Evolutionary conservation across 2,329 filamentous ascomycete species (phyloP).

Genomic region (Hypoxylon sp.): DNA sequence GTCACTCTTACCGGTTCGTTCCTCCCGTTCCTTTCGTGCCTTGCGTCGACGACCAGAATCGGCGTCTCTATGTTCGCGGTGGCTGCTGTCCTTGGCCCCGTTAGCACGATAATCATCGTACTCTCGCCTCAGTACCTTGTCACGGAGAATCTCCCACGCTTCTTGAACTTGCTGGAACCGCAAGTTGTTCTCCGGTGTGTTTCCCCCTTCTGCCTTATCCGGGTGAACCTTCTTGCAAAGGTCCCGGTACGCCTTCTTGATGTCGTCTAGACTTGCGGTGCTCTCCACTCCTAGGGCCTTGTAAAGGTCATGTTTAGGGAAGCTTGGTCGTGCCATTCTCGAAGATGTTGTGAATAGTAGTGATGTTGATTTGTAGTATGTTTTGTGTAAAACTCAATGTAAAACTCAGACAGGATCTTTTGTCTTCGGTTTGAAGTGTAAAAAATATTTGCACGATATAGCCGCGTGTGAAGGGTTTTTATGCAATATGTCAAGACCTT

Average conservation of each 20-base stretch:
- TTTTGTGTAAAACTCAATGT: slow-evolving; percentile 1
- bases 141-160: slow-evolving; percentile 34
- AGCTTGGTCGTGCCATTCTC: slow-evolving; percentile 25
- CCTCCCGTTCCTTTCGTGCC: slow-evolving; percentile 7
- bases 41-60: slow-evolving; percentile 6
- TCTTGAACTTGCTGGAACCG: slow-evolving; percentile 27
- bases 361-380: slow-evolving; percentile 1
- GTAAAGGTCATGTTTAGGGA: slow-evolving; percentile 36
- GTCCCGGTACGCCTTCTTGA: slow-evolving; percentile 37
- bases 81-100: not conserved
- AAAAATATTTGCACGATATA: not conserved
- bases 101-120: slow-evolving; percentile 31
- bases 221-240: slow-evolving; percentile 32
- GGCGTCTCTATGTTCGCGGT: not conserved
- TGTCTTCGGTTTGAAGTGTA: slow-evolving; percentile 14
- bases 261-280: slow-evolving; percentile 28
- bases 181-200: slow-evolving; percentile 30
- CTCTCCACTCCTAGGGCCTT: slow-evolving; percentile 28
- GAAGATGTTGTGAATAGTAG: slow-evolving; percentile 2
- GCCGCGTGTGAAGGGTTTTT: not conserved
- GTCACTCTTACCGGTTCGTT: slow-evolving; percentile 5
- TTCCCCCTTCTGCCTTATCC: slow-evolving; percentile 39
- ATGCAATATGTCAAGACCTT: not conserved
- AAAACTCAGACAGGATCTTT: not conserved
- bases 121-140: slow-evolving; percentile 30